phyloP scores from a whole-genome alignment of 2,329 filamentous ascomycete genomes.

The Ophiostoma pallidulum region DNA sequence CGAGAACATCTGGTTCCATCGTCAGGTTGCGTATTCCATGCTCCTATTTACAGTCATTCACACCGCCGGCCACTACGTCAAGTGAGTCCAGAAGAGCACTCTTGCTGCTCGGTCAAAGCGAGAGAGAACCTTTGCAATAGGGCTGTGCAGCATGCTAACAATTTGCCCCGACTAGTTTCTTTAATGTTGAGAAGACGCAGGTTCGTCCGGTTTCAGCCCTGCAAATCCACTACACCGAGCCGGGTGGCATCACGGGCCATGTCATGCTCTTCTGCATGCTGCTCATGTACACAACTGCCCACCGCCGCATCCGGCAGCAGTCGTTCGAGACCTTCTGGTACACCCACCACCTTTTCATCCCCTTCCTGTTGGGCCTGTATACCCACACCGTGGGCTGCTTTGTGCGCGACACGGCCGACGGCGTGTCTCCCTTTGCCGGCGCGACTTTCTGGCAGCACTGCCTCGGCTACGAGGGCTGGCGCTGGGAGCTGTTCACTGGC shows the following conservation, averaged over 20 bases:
- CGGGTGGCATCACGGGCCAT: constrained; percentile 89
- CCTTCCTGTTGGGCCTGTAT: constrained; percentile 87
- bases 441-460: constrained; percentile 82
- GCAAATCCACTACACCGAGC: constrained; percentile 82
- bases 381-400: constrained; percentile 96
- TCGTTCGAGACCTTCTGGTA: constrained; percentile 99
- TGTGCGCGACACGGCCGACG: constrained; percentile 67
- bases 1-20: constrained; percentile 93
- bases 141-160: no score
- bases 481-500: constrained; percentile 87
- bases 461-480: constrained; percentile 90
- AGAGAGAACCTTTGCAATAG: no score
- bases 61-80: constrained; percentile 80
- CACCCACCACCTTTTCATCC: constrained; percentile 96
- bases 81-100: constrained; percentile 46
- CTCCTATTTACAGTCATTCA: constrained; percentile 75
- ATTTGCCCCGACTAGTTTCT: constrained; percentile 67
- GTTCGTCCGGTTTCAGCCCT: constrained; percentile 72
- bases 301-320: constrained; percentile 88
- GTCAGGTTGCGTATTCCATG: constrained; percentile 84
- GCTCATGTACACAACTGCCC: constrained; percentile 93
- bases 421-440: constrained; percentile 77
- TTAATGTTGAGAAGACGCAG: constrained; percentile 81
- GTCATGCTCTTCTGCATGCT: constrained; percentile 99
- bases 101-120: no score